Evolutionary conservation across 2,329 filamentous ascomycete species (phyloP).

Genomic region (Trichoderma brevicompactum): DNA sequence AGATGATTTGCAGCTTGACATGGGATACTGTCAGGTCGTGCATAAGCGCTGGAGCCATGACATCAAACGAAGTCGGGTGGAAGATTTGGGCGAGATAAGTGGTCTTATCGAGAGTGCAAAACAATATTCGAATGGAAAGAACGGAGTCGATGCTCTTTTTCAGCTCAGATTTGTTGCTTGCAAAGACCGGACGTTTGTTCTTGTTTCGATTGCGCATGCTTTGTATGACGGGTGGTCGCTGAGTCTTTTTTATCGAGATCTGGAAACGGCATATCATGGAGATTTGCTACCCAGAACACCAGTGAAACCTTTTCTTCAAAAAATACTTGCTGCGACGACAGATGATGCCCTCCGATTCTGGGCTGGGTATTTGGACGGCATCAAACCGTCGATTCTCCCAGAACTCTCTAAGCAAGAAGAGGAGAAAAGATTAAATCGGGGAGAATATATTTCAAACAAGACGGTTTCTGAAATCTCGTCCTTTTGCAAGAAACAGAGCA

Average conservation of each 20-base stretch:
- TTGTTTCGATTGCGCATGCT: slow-evolving; percentile 80
- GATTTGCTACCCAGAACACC: slow-evolving; percentile 48
- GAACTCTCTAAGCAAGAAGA: background rate
- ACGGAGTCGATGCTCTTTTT: slow-evolving; percentile 49
- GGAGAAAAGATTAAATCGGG: slow-evolving; percentile 19
- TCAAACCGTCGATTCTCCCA: slow-evolving; percentile 44
- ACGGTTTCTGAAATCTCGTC: slow-evolving; percentile 37
- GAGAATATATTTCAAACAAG: slow-evolving; percentile 30
- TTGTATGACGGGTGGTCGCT: slow-evolving; percentile 91
- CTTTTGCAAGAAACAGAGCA: slow-evolving; percentile 67
- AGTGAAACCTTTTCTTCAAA: slow-evolving; percentile 57
- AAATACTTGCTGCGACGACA: slow-evolving; percentile 32
- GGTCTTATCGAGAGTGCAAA: slow-evolving; percentile 46
- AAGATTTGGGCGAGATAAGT: slow-evolving; percentile 41
- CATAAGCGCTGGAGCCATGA: slow-evolving; percentile 34
- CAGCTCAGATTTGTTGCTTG: slow-evolving; percentile 52
- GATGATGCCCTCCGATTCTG: slow-evolving; percentile 62
- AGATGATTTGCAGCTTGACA: slow-evolving; percentile 60
- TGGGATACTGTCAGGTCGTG: slow-evolving; percentile 57
- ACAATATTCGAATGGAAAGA: slow-evolving; percentile 41
- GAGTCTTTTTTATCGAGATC: slow-evolving; percentile 70
- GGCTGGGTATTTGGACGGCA: slow-evolving; percentile 66
- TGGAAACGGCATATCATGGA: slow-evolving; percentile 66
- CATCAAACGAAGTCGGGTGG: slow-evolving; percentile 33
- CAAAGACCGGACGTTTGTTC: slow-evolving; percentile 47